Percentiles rank a stretch among this genome's conserved stretches.
Evolutionary conservation across 805 yeast species (phyloP).

Genomic region (Yarrowia sp.): DNA sequence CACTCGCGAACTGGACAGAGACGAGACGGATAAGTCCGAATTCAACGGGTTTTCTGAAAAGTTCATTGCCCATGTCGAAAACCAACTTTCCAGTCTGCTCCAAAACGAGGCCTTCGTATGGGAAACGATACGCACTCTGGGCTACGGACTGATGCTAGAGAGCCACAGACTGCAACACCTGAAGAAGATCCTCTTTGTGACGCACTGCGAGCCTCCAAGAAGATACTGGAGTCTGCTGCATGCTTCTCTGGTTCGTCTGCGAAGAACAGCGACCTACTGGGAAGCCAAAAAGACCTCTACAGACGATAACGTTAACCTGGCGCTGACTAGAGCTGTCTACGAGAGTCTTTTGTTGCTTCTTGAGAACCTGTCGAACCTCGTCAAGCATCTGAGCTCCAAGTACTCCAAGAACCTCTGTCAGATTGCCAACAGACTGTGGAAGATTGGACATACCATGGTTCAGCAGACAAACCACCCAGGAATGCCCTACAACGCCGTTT

Average conservation of each 20-base stretch:
- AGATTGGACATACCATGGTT: neutral
- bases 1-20: neutral
- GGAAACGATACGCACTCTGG: constrained; percentile 4
- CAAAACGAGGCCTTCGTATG: constrained; percentile 2
- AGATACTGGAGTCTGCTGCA: constrained; percentile 8
- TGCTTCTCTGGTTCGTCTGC: neutral
- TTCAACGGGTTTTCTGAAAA: constrained; percentile 18
- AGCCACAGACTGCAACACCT: neutral
- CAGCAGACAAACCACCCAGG: neutral
- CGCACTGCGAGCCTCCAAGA: constrained; percentile 2
- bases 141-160: constrained; percentile 6
- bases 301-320: neutral
- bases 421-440: constrained; percentile 1
- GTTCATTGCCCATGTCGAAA: neutral
- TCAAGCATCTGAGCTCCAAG: constrained; percentile 2
- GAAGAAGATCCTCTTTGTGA: constrained; percentile 9
- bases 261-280: constrained; percentile 2
- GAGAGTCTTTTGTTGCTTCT: neutral
- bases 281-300: neutral
- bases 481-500: neutral
- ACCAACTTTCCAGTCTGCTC: neutral
- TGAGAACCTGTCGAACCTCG: neutral
- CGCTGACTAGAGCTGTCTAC: constrained; percentile 6
- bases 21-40: neutral
- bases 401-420: constrained; percentile 4